Evolutionary conservation across 345 rosid species (phyloP).

Genomic region (Gossypium ekmanianum): DNA sequence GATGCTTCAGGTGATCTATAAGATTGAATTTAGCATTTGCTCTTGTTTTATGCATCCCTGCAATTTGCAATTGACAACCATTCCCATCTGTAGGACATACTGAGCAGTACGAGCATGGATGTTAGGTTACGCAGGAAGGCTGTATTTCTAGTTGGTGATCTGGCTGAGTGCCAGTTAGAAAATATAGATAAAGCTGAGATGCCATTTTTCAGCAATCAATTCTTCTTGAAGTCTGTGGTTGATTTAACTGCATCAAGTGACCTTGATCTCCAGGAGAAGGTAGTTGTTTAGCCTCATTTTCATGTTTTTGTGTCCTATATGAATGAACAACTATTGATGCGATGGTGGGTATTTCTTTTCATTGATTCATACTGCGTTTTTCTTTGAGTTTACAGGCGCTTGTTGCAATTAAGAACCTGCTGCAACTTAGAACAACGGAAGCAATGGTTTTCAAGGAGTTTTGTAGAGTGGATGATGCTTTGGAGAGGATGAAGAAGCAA

Average conservation of each 20-base stretch:
- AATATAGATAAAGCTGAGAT: slow-evolving; percentile 39
- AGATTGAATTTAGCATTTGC: slow-evolving; percentile 1
- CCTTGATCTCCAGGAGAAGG: slow-evolving; percentile 97
- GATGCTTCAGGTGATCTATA: slow-evolving; percentile 69
- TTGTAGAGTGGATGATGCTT: slow-evolving; percentile 60
- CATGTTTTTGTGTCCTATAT: background rate
- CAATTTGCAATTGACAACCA: slow-evolving; percentile 11
- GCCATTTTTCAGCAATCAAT: slow-evolving; percentile 47
- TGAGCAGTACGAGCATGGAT: slow-evolving; percentile 54
- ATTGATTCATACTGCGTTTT: background rate
- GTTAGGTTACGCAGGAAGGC: slow-evolving; percentile 73
- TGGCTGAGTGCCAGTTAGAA: slow-evolving; percentile 60
- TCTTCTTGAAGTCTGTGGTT: slow-evolving; percentile 73
- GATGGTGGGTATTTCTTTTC: background rate
- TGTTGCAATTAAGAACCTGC: slow-evolving; percentile 62
- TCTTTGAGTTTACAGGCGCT: slow-evolving; percentile 52
- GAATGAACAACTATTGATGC: background rate
- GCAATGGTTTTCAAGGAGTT: slow-evolving; percentile 61
- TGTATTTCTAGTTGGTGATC: slow-evolving; percentile 68
- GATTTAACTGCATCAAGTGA: slow-evolving; percentile 56
- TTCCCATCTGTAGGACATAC: slow-evolving; percentile 47
- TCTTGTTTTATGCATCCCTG: background rate
- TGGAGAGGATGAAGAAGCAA: slow-evolving; percentile 63
- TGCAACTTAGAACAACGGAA: slow-evolving; percentile 56
- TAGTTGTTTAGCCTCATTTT: slow-evolving; percentile 15